Base-by-base conservation (phyloP, 2,329 filamentous ascomycete species). In the Cladophialophora carrionii region DNA sequence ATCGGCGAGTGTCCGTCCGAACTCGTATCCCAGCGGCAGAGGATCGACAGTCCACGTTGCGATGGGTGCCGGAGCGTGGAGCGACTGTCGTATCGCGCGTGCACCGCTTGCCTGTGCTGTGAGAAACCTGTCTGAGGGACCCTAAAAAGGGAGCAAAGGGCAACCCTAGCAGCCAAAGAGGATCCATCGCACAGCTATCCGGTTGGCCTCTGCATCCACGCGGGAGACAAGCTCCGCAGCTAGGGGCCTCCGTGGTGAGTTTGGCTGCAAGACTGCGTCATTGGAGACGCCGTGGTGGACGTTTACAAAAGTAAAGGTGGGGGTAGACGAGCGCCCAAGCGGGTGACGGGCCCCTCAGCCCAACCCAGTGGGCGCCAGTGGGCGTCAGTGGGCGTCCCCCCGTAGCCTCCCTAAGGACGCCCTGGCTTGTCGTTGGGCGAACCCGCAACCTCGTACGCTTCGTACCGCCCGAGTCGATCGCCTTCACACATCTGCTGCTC, bases 401-500 rank as follows among this genome's bases (percentile, higher is more conserved):
- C 37, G 34, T 46, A n/a, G 17, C 56, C 41, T 29, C 10, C 14
- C 37, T 43, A 43, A 14, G 34, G 34, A 17, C 37, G 37, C 37
- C 10, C 37, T n/a, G 37, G 37, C 43, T 60, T 52, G 29, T 57
- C n/a, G 54, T 57, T 57, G 31, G 32, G 54, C 54, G 56, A 46
- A 31, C 46, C 26, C 37, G 37, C 37, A 43, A 43, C 37, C n/a
- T 60, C 31, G 57, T 60, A 60, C 57, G 57, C 34, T 32, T 60
- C 57, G 57, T 60, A 60, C 57, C 32, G 51, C 29, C 20, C 22
- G 20, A 51, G 57, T 60, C 48, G 57, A 60, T 60, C 57, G 51
- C 51, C 52, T 46, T 46, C 57, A 60, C 52, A 51, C 48, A 22
- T 60, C 34, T 51, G 57, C 34, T 51, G 57, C 46, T n/a, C 48